A percentile compares a stretch with the other conserved stretches of the same genome.
Evolutionary conservation across 164 flowering plant genomes (phyloP).

Genomic region (Vitis riparia): DNA sequence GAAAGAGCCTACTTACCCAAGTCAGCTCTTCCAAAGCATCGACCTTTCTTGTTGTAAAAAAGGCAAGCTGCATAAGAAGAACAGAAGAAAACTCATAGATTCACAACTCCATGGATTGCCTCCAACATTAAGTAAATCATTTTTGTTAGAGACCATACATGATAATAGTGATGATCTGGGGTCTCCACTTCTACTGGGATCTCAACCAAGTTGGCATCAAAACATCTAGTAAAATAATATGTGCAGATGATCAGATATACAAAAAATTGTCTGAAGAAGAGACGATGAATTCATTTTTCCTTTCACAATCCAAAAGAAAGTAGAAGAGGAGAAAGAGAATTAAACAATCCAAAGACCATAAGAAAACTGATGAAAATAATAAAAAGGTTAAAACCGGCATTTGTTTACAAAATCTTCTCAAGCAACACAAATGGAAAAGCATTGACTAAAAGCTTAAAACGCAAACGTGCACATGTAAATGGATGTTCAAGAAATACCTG

Average conservation of each 20-base stretch:
- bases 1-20: constrained; percentile 55
- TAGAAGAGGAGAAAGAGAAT: too few relatives aligned
- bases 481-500: constrained; percentile 9
- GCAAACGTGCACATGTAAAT: too few relatives aligned
- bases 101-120: too few relatives aligned
- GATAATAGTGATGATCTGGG: constrained; percentile 82
- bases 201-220: constrained; percentile 74
- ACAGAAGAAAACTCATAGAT: background rate
- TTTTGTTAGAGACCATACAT: constrained; percentile 39
- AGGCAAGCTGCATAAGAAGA: constrained; percentile 64
- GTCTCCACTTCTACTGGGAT: constrained; percentile 90
- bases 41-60: constrained; percentile 81
- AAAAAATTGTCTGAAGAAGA: too few relatives aligned
- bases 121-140: background rate
- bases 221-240: constrained; percentile 49
- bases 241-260: background rate
- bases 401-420: too few relatives aligned
- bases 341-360: too few relatives aligned
- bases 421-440: too few relatives aligned
- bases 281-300: too few relatives aligned
- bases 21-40: constrained; percentile 85
- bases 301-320: too few relatives aligned
- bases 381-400: too few relatives aligned
- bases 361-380: too few relatives aligned
- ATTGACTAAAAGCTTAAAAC: too few relatives aligned